Conservation (phyloP, 495 filamentous ascomycete species). For the Thozetella sp. region DNA sequence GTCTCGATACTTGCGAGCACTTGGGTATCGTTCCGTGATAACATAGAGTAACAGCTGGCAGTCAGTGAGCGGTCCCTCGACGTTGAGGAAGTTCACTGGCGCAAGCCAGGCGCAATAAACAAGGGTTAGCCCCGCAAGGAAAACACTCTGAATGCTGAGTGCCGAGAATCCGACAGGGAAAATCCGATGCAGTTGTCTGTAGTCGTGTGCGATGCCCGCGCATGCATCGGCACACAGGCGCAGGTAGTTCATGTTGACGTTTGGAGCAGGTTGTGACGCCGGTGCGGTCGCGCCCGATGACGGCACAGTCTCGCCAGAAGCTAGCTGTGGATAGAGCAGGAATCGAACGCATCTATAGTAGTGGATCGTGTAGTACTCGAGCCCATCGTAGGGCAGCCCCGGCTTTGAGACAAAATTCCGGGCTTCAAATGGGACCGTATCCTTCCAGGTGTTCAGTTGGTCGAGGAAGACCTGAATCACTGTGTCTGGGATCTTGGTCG, state of each 20-base stretch:
- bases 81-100: conserved; percentile 17
- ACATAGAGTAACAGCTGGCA: conserved; percentile 57
- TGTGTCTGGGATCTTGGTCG: conserved; percentile 24
- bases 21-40: conserved; percentile 53
- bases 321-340: conserved; percentile 53
- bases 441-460: conserved; percentile 26
- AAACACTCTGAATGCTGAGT: conserved; percentile 56
- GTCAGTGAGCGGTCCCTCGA: conserved; percentile 25
- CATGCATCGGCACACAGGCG: conserved; percentile 52
- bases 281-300: neutral
- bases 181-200: conserved; percentile 52
- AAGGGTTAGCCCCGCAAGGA: conserved; percentile 50
- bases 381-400: conserved; percentile 46
- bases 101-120: conserved; percentile 33
- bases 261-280: conserved; percentile 26
- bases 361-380: conserved; percentile 54
- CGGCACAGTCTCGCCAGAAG: neutral
- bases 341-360: conserved; percentile 54
- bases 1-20: conserved; percentile 56
- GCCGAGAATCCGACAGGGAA: conserved; percentile 56
- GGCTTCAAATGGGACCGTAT: conserved; percentile 26
- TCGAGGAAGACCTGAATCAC: conserved; percentile 23
- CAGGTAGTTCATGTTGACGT: conserved; percentile 51
- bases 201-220: conserved; percentile 51
- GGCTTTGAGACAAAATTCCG: conserved; percentile 39